Evolutionary conservation across 495 filamentous ascomycete genomes (phyloP).

Genomic region (Neurospora sublineolata): DNA sequence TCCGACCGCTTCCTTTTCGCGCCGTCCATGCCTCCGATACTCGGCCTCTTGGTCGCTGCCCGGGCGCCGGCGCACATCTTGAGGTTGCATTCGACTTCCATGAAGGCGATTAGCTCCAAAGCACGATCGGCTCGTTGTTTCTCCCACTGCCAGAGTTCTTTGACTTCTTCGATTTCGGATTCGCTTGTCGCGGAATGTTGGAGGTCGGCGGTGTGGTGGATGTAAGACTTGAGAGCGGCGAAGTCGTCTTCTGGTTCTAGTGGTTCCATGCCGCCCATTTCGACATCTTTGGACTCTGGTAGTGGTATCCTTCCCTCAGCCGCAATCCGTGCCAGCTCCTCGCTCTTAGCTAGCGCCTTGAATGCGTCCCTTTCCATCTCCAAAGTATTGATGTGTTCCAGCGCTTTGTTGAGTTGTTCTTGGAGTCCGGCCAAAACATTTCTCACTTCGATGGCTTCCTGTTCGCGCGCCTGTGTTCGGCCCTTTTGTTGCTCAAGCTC

Average conservation of each 20-base stretch:
- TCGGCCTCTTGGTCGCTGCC: slow-evolving; percentile 10
- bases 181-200: slow-evolving; percentile 32
- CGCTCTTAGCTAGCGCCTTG: slow-evolving; percentile 47
- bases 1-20: slow-evolving; percentile 20
- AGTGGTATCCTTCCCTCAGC: slow-evolving; percentile 53
- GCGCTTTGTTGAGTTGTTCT: slow-evolving; percentile 56
- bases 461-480: slow-evolving; percentile 43
- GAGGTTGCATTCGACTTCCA: slow-evolving; percentile 72
- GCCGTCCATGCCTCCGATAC: slow-evolving; percentile 4
- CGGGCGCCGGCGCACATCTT: slow-evolving; percentile 51
- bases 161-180: slow-evolving; percentile 46
- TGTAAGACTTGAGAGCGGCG: slow-evolving; percentile 32
- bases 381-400: slow-evolving; percentile 49
- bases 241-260: slow-evolving; percentile 34
- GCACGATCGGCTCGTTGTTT: slow-evolving; percentile 53
- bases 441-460: slow-evolving; percentile 66
- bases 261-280: slow-evolving; percentile 3
- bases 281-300: slow-evolving; percentile 25
- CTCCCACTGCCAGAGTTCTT: slow-evolving; percentile 53
- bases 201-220: slow-evolving; percentile 26
- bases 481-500: slow-evolving; percentile 36
- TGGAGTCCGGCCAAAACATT: slow-evolving; percentile 63
- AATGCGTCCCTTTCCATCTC: slow-evolving; percentile 61
- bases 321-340: slow-evolving; percentile 49
- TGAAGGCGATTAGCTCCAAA: slow-evolving; percentile 64